Percentiles rank a stretch among this genome's conserved stretches.
phyloP scores from a whole-genome alignment of 305 asterid genomes.

The Euphrasia arctica region DNA sequence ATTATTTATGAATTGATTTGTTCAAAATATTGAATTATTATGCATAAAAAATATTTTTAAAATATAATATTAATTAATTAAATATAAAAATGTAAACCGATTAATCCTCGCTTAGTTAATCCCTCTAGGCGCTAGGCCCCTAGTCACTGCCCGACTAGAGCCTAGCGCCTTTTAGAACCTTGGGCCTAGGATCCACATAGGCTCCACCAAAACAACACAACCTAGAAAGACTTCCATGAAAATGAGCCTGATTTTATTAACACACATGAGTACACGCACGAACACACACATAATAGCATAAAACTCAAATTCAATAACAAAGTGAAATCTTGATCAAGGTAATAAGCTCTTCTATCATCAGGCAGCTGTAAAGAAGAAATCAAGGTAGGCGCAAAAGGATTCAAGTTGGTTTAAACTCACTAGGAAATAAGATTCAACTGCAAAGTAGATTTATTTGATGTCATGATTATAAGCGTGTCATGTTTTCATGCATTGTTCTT shows the following conservation, averaged over 20 bases:
- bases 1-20: too few relatives aligned
- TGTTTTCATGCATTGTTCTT: background rate
- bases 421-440: background rate
- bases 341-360: slow-evolving; percentile 3
- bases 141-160: too few relatives aligned
- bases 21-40: too few relatives aligned
- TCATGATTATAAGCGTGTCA: background rate
- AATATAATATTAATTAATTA: too few relatives aligned
- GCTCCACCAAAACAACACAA: slow-evolving; percentile 9
- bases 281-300: background rate
- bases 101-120: too few relatives aligned
- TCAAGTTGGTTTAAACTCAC: background rate
- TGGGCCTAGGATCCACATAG: background rate
- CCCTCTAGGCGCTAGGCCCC: too few relatives aligned
- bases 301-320: background rate
- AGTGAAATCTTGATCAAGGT: slow-evolving; percentile 8
- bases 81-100: too few relatives aligned
- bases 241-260: slow-evolving; percentile 9
- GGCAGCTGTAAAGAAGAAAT: slow-evolving; percentile 4
- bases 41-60: too few relatives aligned
- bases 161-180: too few relatives aligned
- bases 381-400: slow-evolving; percentile 11
- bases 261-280: background rate
- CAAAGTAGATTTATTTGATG: too few relatives aligned
- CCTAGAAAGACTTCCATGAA: slow-evolving; percentile 16